A percentile compares a stretch with the other conserved stretches of the same genome.
Evolutionary conservation across 2,329 filamentous ascomycete species (phyloP).

Genomic region (Aureobasidium melanogenum): DNA sequence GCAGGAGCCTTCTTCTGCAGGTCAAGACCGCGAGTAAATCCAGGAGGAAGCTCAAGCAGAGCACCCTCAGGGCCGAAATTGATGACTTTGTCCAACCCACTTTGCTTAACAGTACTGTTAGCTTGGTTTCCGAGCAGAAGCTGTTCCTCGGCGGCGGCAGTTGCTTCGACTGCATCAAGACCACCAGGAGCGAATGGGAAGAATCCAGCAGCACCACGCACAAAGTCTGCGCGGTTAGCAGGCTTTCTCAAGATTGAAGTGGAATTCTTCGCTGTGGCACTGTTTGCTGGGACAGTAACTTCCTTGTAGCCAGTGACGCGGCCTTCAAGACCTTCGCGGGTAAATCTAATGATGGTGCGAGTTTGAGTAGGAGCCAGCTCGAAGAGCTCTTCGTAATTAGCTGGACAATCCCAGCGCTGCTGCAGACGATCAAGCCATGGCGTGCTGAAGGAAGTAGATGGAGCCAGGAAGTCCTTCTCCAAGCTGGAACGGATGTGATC

Average conservation of each 20-base stretch:
- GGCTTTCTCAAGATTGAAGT: conserved; percentile 83
- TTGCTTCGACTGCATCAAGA: conserved; percentile 74
- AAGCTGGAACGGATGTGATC: conserved; percentile 63
- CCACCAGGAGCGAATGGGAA: conserved; percentile 92
- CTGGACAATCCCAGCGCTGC: conserved; percentile 76
- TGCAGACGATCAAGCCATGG: conserved; percentile 86
- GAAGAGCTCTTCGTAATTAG: conserved; percentile 77
- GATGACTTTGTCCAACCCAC: conserved; percentile 73
- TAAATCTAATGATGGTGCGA: conserved; percentile 88
- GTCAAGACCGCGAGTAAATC: conserved; percentile 68
- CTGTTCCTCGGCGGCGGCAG: conserved; percentile 75
- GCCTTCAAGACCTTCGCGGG: conserved; percentile 82
- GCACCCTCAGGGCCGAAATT: conserved; percentile 69
- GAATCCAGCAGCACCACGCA: conserved; percentile 84
- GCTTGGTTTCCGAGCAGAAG: conserved; percentile 37
- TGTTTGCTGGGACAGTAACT: conserved; percentile 82
- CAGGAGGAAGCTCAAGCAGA: conserved; percentile 72
- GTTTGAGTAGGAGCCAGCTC: conserved; percentile 84
- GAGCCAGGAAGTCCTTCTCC: conserved; percentile 68
- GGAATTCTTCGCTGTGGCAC: conserved; percentile 88
- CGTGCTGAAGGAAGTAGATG: conserved; percentile 67
- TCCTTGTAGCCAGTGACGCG: conserved; percentile 89
- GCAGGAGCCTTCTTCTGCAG: conserved; percentile 53
- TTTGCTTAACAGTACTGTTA: conserved; percentile 31
- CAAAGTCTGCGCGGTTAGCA: conserved; percentile 79